These are phyloP conservation scores for Cryptosporidium ubiquitum DNA, from an alignment of 169 alveolate genomes.

Conservation along the genomic window DNA sequence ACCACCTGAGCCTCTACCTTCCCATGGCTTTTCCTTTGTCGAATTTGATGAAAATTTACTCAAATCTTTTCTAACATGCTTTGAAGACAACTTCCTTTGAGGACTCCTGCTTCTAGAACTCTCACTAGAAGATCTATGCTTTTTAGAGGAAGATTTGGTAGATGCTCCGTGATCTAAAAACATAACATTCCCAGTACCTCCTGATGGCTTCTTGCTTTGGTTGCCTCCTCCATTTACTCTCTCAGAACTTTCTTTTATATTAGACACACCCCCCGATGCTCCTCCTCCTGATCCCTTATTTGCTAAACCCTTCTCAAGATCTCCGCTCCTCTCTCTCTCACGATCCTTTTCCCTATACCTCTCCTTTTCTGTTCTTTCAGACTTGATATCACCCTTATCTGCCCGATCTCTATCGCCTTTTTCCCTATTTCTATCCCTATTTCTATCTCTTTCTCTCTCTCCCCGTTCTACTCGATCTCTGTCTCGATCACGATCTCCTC, in stretches of 20 bases:
- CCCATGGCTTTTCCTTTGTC: slow-evolving; percentile 37
- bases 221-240: not conserved
- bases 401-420: slow-evolving; percentile 18
- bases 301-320: slow-evolving; percentile 13
- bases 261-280: not conserved
- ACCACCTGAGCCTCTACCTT: slow-evolving; percentile 10
- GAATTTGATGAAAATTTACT: slow-evolving; percentile 15
- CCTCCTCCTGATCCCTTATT: not conserved
- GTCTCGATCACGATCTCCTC: slow-evolving; percentile 10
- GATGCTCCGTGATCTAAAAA: not conserved
- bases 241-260: not conserved
- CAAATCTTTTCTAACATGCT: slow-evolving; percentile 50
- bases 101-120: slow-evolving; percentile 71
- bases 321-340: slow-evolving; percentile 63
- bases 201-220: not conserved
- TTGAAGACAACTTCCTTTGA: slow-evolving; percentile 4
- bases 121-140: slow-evolving; percentile 45
- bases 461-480: not conserved
- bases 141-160: slow-evolving; percentile 9
- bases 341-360: slow-evolving; percentile 2
- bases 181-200: not conserved
- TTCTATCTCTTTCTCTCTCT: slow-evolving; percentile 71
- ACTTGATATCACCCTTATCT: not conserved
- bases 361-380: not conserved
- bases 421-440: slow-evolving; percentile 39